These are phyloP conservation scores for Acanthamoeba rhysodes DNA, from an alignment of 208 protist species.

Conservation along the genomic window DNA sequence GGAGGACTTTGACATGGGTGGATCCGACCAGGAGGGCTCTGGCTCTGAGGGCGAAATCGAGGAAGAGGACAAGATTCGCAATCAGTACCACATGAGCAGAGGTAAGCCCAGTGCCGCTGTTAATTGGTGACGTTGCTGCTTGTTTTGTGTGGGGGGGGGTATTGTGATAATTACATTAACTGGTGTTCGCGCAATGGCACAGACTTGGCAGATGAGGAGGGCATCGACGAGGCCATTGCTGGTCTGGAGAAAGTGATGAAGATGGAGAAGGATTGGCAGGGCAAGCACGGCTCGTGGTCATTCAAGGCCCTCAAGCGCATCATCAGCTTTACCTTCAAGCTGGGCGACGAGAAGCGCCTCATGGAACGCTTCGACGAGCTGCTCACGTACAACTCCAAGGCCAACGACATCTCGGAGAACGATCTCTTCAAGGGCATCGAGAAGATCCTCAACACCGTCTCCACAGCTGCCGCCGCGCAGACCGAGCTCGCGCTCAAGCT, in stretches of 20 bases:
- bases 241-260: constrained; percentile 91
- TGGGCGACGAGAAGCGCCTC: constrained; percentile 92
- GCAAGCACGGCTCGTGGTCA: constrained; percentile 91
- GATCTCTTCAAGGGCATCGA: constrained; percentile 93
- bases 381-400: constrained; percentile 78
- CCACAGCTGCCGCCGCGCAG: constrained; percentile 83
- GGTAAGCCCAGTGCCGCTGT: constrained; percentile 65
- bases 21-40: background rate
- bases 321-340: constrained; percentile 91
- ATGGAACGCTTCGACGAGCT: constrained; percentile 91
- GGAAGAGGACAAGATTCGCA: constrained; percentile 91
- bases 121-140: background rate
- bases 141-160: background rate
- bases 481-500: constrained; percentile 73
- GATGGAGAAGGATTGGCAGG: constrained; percentile 90
- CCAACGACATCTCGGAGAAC: constrained; percentile 80
- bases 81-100: constrained; percentile 93
- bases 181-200: background rate
- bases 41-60: constrained; percentile 84
- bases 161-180: background rate
- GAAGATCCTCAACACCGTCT: constrained; percentile 94
- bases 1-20: constrained; percentile 1
- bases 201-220: constrained; percentile 86
- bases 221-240: constrained; percentile 90
- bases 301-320: constrained; percentile 97